Base-by-base conservation (phyloP, 1,284 basidiomycete genomes). In the Heterobasidion irregulare region DNA sequence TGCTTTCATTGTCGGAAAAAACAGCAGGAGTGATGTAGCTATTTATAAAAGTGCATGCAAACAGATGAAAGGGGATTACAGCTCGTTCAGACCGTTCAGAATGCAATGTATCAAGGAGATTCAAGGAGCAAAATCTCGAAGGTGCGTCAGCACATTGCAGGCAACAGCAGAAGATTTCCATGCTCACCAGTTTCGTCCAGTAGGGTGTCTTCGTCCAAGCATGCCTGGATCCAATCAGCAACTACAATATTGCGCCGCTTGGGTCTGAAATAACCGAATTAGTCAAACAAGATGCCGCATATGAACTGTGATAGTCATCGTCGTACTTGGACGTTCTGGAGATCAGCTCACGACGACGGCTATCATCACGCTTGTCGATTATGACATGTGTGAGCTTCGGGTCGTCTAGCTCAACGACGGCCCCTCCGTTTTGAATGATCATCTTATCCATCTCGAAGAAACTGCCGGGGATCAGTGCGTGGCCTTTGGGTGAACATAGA, bases 311-410 rank as follows among this genome's bases (percentile, higher is more conserved):
- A 34, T 9, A 38, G 50, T 36, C 51, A 44, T 32, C 52, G 65
- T 68, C 74, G 59, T 60, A 92, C 89, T 83, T 77, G 9, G 86
- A 79, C 8, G 89, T 92, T 53, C 77, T 76, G 61, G 80, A 80
- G 63, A 84, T 82, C 53, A 94, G 72, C 56, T 85, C 80, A 45
- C 80, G 67, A 53, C 92, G 82, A 44, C 92, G 80, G 57, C 78
- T 82, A 50, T 75, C 75, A 59, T 92, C 89, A 10, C 84, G 78
- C 67, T 86, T 87, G 69, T 94, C 89, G 56, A 94, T 68, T 45
- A 96, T 74, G 45, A 96, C 72, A 67, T 96, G 94, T 0, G 94
- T 95, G 36, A 96, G 72, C 63, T 86, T 89, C 7, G 83, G 77
- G 53, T 95, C 82, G 53, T 80, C 70, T 2, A 96, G 72, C 55